These are phyloP conservation scores for Aspergillus ibericus DNA, from an alignment of 2,329 filamentous ascomycete genomes.

Conservation along the genomic window DNA sequence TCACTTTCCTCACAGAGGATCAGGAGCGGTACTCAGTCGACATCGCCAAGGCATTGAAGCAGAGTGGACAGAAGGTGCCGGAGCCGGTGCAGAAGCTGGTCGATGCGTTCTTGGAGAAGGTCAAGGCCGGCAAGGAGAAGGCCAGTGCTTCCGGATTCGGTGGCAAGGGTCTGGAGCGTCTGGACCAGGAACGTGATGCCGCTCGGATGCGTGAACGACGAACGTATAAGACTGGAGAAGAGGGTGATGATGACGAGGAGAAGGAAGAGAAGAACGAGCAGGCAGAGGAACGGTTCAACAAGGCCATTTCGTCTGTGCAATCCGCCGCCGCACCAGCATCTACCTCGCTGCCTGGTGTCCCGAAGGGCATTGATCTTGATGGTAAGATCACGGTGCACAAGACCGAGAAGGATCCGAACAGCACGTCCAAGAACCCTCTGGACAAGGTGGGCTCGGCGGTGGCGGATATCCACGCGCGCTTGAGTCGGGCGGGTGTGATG, in stretches of 20 bases:
- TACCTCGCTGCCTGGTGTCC: slow-evolving; percentile 45
- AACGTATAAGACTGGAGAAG: slow-evolving; percentile 86
- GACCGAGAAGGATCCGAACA: slow-evolving; percentile 58
- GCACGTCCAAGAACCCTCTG: slow-evolving; percentile 62
- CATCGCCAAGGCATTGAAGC: slow-evolving; percentile 86
- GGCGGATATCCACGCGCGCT: slow-evolving; percentile 83
- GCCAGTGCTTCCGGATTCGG: slow-evolving; percentile 82
- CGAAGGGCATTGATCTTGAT: slow-evolving; percentile 61
- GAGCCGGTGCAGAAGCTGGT: slow-evolving; percentile 63
- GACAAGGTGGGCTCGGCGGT: slow-evolving; percentile 90
- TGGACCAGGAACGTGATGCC: slow-evolving; percentile 87
- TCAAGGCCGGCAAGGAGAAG: slow-evolving; percentile 89
- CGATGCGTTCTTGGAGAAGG: slow-evolving; percentile 77
- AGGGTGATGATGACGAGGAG: slow-evolving; percentile 72
- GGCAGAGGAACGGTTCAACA: slow-evolving; percentile 54
- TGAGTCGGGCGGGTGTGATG: slow-evolving; percentile 85
- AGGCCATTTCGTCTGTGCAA: slow-evolving; percentile 65
- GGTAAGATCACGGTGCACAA: slow-evolving; percentile 72
- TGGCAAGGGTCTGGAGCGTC: slow-evolving; percentile 86
- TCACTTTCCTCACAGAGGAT: slow-evolving; percentile 89
- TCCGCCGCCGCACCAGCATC: slow-evolving; percentile 63
- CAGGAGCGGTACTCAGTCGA: slow-evolving; percentile 89
- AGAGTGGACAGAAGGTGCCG: slow-evolving; percentile 82
- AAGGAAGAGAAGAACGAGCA: slow-evolving; percentile 69
- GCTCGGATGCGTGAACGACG: slow-evolving; percentile 83